These are phyloP conservation scores for Brasilioporus rufonigricans DNA, from an alignment of 768 basidiomycete genomes.

Conservation along the genomic window DNA sequence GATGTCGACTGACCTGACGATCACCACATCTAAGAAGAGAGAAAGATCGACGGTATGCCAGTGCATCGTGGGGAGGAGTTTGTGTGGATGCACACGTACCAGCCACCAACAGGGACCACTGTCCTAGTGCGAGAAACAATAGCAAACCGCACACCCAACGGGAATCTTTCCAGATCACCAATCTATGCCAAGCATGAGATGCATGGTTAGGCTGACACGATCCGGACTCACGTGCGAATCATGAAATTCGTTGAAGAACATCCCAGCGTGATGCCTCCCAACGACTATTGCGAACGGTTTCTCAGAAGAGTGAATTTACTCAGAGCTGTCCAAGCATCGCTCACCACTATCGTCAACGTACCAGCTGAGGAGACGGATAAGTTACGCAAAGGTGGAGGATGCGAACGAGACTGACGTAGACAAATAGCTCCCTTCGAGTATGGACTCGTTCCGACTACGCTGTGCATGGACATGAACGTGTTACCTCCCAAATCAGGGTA, in stretches of 20 bases:
- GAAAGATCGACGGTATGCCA: too few species aligned
- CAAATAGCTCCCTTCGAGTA: not conserved
- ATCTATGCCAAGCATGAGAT: constrained; percentile 10
- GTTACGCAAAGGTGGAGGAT: not conserved
- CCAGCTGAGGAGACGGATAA: constrained; percentile 10
- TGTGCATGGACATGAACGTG: not conserved
- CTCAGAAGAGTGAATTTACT: not conserved
- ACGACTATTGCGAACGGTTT: not conserved
- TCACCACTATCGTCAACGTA: constrained; percentile 4
- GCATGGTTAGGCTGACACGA: not conserved
- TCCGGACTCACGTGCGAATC: constrained; percentile 23
- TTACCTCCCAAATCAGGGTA: not conserved
- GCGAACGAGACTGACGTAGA: constrained; percentile 14
- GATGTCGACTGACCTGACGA: not conserved
- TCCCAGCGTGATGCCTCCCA: constrained; percentile 6
- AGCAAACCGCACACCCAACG: constrained; percentile 12
- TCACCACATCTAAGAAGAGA: not conserved
- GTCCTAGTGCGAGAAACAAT: constrained; percentile 13
- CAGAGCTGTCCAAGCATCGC: too few species aligned
- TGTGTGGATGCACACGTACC: constrained; percentile 2
- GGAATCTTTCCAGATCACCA: constrained; percentile 25
- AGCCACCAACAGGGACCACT: constrained; percentile 13
- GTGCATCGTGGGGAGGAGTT: not conserved
- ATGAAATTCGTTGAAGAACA: constrained; percentile 24
- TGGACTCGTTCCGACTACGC: not conserved